Evolutionary conservation across 108 stramenopile genomes (phyloP), one percentile per base, ranked within the genome.

Genomic region (Phaeodactylum tricornutum): DNA sequence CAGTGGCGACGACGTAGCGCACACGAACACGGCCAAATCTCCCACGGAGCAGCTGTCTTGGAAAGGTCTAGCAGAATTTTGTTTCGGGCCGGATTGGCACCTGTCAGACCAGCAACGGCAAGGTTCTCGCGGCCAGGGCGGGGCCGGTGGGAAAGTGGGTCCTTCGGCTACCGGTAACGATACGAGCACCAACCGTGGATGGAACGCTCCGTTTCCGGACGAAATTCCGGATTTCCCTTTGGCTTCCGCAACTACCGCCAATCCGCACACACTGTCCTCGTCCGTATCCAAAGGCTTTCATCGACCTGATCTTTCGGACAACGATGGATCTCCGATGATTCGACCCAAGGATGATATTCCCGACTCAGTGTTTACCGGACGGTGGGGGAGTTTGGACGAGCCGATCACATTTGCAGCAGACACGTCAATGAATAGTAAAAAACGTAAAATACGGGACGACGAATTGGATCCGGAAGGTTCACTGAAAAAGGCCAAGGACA

Each of bases 381-480:
- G 15, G n/a, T 45, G 44, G 44, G 44, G 44, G 3, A 7, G 24
- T 5, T 8, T 34, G 33, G n/a, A n/a, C n/a, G n/a, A n/a, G n/a
- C n/a, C n/a, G n/a, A n/a, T n/a, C n/a, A n/a, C n/a, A n/a, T n/a
- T n/a, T n/a, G n/a, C n/a, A n/a, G n/a, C n/a, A n/a, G n/a, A n/a
- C n/a, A n/a, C n/a, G n/a, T n/a, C n/a, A n/a, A n/a, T n/a, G n/a
- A 34, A 34, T 34, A 34, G 33, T 14, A 34, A 34, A 14, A 34
- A 34, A 34, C n/a, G n/a, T n/a, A n/a, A n/a, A n/a, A n/a, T n/a
- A n/a, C n/a, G n/a, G n/a, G n/a, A n/a, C n/a, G n/a, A n/a, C n/a
- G n/a, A 92, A 38, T 87, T 79, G n/a, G 89, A 81, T 5, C 92
- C 93, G 48, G 92, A 96, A 19, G 95, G 95, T 15, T n/a, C n/a